A percentile compares a stretch with the other conserved stretches of the same genome.
phyloP scores from a whole-genome alignment of 2,329 filamentous ascomycete genomes.

The Lecanicillium sp. region DNA sequence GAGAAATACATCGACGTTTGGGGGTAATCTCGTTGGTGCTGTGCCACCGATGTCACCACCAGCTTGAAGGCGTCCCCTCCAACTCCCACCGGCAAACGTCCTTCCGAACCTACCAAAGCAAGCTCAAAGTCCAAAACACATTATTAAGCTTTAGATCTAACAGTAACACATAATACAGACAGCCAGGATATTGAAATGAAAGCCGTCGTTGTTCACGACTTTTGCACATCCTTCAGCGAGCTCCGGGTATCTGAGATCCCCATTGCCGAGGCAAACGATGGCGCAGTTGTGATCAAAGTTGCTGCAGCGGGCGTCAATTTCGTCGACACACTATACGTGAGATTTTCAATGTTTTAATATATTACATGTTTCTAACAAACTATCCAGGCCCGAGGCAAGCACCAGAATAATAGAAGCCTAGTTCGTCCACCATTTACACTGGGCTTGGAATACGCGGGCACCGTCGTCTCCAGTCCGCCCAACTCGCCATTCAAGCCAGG shows the following conservation, averaged over 20 bases:
- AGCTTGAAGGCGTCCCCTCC: no score
- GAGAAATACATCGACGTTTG: no score
- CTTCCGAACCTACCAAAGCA: no score
- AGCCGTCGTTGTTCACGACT: slow-evolving; percentile 19
- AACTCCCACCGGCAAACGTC: no score
- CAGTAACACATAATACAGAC: no score
- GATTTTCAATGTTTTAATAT: neutral
- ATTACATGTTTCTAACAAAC: neutral
- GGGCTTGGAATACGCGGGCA: slow-evolving; percentile 54
- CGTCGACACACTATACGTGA: slow-evolving; percentile 50
- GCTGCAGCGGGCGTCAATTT: slow-evolving; percentile 51
- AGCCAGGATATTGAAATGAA: slow-evolving; percentile 18
- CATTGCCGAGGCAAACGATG: slow-evolving; percentile 8
- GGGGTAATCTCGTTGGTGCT: no score
- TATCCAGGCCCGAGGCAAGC: slow-evolving; percentile 40
- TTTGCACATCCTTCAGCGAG: slow-evolving; percentile 15
- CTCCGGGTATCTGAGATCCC: slow-evolving; percentile 18
- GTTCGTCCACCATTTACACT: slow-evolving; percentile 50
- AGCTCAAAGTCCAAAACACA: no score
- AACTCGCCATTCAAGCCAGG: slow-evolving; percentile 31
- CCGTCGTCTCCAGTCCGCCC: slow-evolving; percentile 31
- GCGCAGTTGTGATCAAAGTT: slow-evolving; percentile 27
- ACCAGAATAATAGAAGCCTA: slow-evolving; percentile 52
- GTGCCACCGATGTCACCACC: no score
- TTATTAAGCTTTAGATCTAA: no score